Conservation (phyloP, 805 yeast genomes). For the Yamadazyma endophytica region DNA sequence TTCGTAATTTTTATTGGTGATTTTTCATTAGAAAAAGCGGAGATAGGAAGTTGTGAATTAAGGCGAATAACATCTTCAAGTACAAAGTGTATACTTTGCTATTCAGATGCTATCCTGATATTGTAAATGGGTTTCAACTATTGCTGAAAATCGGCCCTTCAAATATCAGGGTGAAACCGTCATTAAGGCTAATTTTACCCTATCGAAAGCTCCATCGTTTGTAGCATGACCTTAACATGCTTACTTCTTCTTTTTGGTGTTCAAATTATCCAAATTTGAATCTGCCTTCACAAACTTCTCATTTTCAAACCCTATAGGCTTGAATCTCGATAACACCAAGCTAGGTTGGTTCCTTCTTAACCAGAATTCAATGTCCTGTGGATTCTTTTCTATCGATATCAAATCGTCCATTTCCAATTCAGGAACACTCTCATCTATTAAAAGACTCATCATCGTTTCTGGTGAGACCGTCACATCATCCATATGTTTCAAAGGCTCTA, state of each 20-base stretch:
- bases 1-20: too few relatives aligned
- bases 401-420: slow-evolving; percentile 36
- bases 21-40: too few relatives aligned
- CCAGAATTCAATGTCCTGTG: slow-evolving; percentile 38
- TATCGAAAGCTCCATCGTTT: too few relatives aligned
- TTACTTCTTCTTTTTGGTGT: slow-evolving; percentile 9
- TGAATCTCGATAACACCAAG: slow-evolving; percentile 30
- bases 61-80: too few relatives aligned
- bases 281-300: slow-evolving; percentile 17
- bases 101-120: too few relatives aligned
- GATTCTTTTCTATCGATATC: slow-evolving; percentile 31
- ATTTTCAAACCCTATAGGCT: slow-evolving; percentile 23
- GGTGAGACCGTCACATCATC: background rate
- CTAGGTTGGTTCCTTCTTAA: slow-evolving; percentile 30
- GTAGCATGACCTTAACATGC: too few relatives aligned
- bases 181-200: too few relatives aligned
- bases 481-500: slow-evolving; percentile 11
- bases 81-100: too few relatives aligned
- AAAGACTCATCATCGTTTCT: slow-evolving; percentile 19
- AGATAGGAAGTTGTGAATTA: too few relatives aligned
- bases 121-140: too few relatives aligned
- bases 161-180: too few relatives aligned
- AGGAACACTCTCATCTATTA: slow-evolving; percentile 32
- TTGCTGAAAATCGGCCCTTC: too few relatives aligned
- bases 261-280: slow-evolving; percentile 9